Evolutionary conservation across 805 yeast species (phyloP), one percentile per base, ranked within the genome.

Genomic region (Candida koratica): DNA sequence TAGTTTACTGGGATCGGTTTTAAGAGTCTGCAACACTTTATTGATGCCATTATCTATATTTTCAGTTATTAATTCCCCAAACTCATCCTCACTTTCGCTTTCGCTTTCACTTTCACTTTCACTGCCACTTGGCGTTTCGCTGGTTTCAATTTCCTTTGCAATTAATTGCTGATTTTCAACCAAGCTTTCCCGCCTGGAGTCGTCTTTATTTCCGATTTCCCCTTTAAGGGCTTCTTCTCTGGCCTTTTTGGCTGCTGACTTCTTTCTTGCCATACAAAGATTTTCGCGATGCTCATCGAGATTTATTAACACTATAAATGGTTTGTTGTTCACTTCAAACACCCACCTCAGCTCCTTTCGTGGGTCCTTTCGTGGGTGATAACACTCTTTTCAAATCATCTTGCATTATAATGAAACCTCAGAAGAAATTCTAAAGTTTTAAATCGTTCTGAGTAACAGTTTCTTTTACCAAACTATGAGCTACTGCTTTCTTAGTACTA

Each of bases 41-140:
- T 72, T 68, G 46, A 93, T 79, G 16, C 94, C 94, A 13, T 69
- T 59, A 44, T 93, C 97, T 7, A 93, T 85, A 34, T 84, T 88
- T 32, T 77, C 87, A 0, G 97, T 90, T 36, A 86, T 70, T 34
- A 93, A 65, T 19, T 88, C 95, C 35, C 96, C 98, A 47, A 59
- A 81, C 42, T 89, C 96, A 55, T 93, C 98, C 60, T 90, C 98
- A 4, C 79, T 87, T 53, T 86, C 95, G 6, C 68, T 70, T n/a
- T 64, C 65, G 11, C 23, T 29, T 29, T 29, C 32, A 16, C 30
- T 27, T 5, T 49, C 56, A 9, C 28, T 36, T 12, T 32, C 55
- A 18, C 22, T 16, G 10, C 28, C 61, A 11, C 27, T 32, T 34
- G 54, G 43, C 10, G 7, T 10, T 8, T 8, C 23, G 7, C 10